phyloP scores from a whole-genome alignment of 2,329 filamentous ascomycete species.

The Teratosphaeria zuluensis region DNA sequence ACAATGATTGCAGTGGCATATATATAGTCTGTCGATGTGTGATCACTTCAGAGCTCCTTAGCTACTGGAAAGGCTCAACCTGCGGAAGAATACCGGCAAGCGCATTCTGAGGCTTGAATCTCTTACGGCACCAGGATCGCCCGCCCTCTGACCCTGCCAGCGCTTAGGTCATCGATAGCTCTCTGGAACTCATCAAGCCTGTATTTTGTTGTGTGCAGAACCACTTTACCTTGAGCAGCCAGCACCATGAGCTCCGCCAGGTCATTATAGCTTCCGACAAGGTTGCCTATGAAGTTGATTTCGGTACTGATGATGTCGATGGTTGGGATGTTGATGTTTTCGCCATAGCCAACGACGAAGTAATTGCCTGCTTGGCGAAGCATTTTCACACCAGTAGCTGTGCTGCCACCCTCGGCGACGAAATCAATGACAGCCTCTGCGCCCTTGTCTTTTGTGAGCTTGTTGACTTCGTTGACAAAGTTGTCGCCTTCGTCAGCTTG shows the following conservation, averaged over 20 bases:
- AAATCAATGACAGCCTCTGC: slow-evolving; percentile 19
- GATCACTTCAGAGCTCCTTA: background rate
- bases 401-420: slow-evolving; percentile 17
- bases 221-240: slow-evolving; percentile 17
- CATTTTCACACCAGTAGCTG: slow-evolving; percentile 17
- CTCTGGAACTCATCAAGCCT: slow-evolving; percentile 19
- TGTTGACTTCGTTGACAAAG: slow-evolving; percentile 16
- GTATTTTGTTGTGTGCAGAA: slow-evolving; percentile 16
- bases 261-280: slow-evolving; percentile 16
- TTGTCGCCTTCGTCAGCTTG: slow-evolving; percentile 9
- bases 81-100: background rate
- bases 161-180: slow-evolving; percentile 16
- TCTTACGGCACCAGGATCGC: slow-evolving; percentile 15
- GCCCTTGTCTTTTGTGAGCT: slow-evolving; percentile 14
- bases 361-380: slow-evolving; percentile 17
- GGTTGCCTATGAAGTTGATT: slow-evolving; percentile 19
- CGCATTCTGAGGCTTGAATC: background rate
- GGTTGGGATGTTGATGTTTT: slow-evolving; percentile 14
- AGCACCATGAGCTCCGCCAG: slow-evolving; percentile 17
- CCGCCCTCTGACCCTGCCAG: slow-evolving; percentile 13
- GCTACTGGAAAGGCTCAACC: background rate
- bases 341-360: slow-evolving; percentile 17
- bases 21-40: background rate
- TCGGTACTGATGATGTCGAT: slow-evolving; percentile 19
- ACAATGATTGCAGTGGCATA: background rate